Base-by-base conservation (phyloP, 2,329 filamentous ascomycete genomes). In the Diaporthe sp. region DNA sequence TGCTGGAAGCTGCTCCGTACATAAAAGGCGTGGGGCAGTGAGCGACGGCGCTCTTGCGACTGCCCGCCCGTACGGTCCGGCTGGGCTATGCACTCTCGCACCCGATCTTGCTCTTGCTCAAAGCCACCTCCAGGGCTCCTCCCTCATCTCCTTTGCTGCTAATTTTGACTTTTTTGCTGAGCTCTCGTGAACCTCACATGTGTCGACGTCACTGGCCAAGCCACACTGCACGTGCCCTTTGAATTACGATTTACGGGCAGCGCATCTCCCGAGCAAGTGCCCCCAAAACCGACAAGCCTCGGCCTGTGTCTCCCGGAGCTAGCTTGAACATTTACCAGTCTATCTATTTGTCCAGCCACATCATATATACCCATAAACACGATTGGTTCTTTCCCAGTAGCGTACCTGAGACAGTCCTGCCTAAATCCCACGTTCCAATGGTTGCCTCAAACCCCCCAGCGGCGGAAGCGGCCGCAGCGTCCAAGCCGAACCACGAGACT, bases 151-250 rank as follows among this genome's bases (percentile, higher is more conserved):
- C 42, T 51, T 35, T 70, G 53, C 19, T 61, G 30, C 55, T 51
- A 71, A 71, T 71, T 53, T 61, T 51, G 69, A 66, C 27, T 35
- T 5, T 44, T 35, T 25, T 25, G 5, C 61, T 50, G 44, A 25
- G 61, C 61, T 71, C 56, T 61, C 69, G 47, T 61, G 25, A 61
- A 42, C 7, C 69, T 50, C 35, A 37, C 30, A 61, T 71, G 42
- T 17, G 69, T 59, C 69, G 56, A 71, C 69, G 69, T 71, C 69
- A 71, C 42, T 30, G 55, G 32, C 69, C 55, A 61, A 61, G 55
- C 55, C 69, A 66, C 69, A 37, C 69, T 61, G 69, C 69, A 71
- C 69, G 69, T 71, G 69, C 69, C 69, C 55, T 59, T 53, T 59
- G 42, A 61, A 71, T 51, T 71, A 63, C 69, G 55, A 51, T 61